Conservation (phyloP, 208 protist genomes). For the Wallacemonas sp. region DNA sequence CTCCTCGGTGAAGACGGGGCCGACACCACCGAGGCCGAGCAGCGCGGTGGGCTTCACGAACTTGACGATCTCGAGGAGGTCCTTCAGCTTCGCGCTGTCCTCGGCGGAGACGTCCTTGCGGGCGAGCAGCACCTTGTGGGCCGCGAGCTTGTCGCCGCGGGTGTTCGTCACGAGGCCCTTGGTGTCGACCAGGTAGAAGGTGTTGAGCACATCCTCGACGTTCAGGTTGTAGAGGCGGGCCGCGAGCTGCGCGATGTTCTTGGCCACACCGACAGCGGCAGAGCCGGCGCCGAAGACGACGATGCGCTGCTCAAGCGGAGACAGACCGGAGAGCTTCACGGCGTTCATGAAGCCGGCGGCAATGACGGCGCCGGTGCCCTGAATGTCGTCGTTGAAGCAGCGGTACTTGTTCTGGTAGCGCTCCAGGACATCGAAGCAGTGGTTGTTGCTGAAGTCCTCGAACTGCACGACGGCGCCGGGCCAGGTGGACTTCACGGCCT, state of each 20-base stretch:
- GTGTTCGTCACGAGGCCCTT: constrained; percentile 89
- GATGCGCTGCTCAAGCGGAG: constrained; percentile 68
- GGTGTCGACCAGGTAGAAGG: constrained; percentile 93
- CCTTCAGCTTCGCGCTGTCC: constrained; percentile 56
- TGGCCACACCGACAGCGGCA: constrained; percentile 94
- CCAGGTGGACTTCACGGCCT: constrained; percentile 75
- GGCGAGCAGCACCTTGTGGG: constrained; percentile 90
- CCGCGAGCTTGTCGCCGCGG: constrained; percentile 77
- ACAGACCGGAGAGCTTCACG: constrained; percentile 52
- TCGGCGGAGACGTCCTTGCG: constrained; percentile 80
- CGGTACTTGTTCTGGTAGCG: constrained; percentile 90
- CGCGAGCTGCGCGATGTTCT: constrained; percentile 89
- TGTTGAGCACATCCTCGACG: constrained; percentile 78
- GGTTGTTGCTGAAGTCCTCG: constrained; percentile 96
- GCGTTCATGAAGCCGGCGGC: constrained; percentile 92
- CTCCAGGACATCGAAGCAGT: constrained; percentile 94
- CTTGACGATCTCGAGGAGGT: constrained; percentile 67
- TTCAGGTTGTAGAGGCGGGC: constrained; percentile 52
- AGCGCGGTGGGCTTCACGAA: constrained; percentile 95
- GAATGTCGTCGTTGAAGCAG: constrained; percentile 99
- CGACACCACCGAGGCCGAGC: constrained; percentile 93
- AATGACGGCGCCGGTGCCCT: constrained; percentile 96
- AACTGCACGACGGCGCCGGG: constrained; percentile 92
- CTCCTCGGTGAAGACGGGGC: constrained; percentile 94
- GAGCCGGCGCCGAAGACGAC: constrained; percentile 93